Percentiles rank a stretch among this genome's conserved stretches.
phyloP scores from a whole-genome alignment of 306 rosid species.

The Acacia crassicarpa region DNA sequence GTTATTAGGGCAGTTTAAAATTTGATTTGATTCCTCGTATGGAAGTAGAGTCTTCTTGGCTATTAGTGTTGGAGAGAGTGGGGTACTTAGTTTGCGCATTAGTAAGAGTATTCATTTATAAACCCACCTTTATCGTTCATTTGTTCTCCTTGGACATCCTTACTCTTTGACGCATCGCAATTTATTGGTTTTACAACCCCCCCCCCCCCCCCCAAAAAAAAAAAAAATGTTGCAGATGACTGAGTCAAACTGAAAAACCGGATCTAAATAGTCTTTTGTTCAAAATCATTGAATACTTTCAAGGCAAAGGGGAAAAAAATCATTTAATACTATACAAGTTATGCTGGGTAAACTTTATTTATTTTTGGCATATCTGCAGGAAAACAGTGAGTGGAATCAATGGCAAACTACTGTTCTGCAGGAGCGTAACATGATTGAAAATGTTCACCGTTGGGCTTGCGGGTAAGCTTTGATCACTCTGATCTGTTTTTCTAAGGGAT shows the following conservation, averaged over 20 bases:
- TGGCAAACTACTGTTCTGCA: slow-evolving; percentile 88
- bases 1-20: no score
- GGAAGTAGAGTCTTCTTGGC: not conserved
- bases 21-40: not conserved
- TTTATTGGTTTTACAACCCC: not conserved
- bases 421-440: slow-evolving; percentile 85
- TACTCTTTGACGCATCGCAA: not conserved
- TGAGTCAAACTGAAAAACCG: not conserved
- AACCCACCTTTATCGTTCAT: not conserved
- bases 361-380: slow-evolving; percentile 46
- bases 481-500: slow-evolving; percentile 20
- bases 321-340: not conserved
- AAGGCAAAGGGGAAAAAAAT: not conserved
- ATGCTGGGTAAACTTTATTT: not conserved
- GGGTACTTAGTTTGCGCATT: not conserved
- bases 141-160: not conserved
- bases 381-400: slow-evolving; percentile 76
- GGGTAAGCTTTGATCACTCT: slow-evolving; percentile 64
- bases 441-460: slow-evolving; percentile 90
- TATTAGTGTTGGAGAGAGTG: not conserved
- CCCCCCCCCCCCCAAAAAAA: no score
- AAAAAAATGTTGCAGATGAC: not conserved
- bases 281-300: not conserved
- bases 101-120: not conserved
- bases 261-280: not conserved